Evolutionary conservation across 148 eudicot species (phyloP).

Genomic region (Chenopodium quinoa): DNA sequence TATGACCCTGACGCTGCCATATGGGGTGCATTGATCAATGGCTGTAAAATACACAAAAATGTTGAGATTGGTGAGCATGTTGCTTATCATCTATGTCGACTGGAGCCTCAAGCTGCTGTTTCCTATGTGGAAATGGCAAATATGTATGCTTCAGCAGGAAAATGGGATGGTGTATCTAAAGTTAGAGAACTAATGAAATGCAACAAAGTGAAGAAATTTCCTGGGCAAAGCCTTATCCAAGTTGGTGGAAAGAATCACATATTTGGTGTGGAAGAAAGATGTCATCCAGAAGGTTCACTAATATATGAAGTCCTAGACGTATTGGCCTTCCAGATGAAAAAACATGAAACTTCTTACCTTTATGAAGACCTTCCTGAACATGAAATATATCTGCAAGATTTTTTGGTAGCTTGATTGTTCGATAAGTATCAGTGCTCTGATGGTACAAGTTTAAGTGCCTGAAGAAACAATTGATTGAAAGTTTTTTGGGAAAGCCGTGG

Average conservation of each 20-base stretch:
- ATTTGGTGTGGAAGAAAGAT: conserved; percentile 62
- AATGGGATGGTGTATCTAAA: conserved; percentile 54
- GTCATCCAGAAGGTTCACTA: conserved; percentile 33
- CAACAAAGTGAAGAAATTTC: conserved; percentile 52
- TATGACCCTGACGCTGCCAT: conserved; percentile 52
- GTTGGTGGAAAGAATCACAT: conserved; percentile 50
- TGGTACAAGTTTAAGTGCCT: background rate
- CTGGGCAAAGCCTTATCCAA: conserved; percentile 54
- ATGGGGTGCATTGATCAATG: conserved; percentile 67
- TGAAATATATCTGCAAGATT: conserved; percentile 12
- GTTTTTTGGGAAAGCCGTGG: background rate
- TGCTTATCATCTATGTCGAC: conserved; percentile 37
- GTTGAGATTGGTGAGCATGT: conserved; percentile 53
- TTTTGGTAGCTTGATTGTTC: conserved; percentile 4
- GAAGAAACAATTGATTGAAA: background rate
- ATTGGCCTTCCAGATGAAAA: conserved; percentile 45
- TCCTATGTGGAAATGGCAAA: conserved; percentile 76
- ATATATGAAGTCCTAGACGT: conserved; percentile 41
- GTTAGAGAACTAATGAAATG: conserved; percentile 51
- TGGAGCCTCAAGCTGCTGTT: conserved; percentile 50
- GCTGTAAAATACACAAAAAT: conserved; percentile 55
- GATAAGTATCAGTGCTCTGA: background rate
- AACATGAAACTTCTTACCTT: conserved; percentile 24
- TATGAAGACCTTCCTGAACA: conserved; percentile 13
- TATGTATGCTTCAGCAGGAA: conserved; percentile 55